Base-by-base conservation (phyloP, 192 early-diverging fungal genomes). In the Entomortierella parvispora region DNA sequence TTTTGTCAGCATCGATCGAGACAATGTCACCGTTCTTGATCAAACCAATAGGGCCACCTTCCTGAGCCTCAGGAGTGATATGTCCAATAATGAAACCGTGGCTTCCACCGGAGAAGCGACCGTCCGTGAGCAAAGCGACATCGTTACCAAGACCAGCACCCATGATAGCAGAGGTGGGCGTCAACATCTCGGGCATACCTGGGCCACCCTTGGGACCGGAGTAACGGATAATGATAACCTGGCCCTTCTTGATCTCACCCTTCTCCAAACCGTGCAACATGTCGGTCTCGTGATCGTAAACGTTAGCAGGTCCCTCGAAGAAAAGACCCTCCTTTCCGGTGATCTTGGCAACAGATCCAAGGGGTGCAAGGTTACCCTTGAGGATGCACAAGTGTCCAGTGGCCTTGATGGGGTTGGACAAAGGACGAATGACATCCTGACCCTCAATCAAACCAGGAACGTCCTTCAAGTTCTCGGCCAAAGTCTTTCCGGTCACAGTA, bases 101-200 rank as follows among this genome's bases (percentile, higher is more conserved):
- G 80, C 89, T 92, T 25, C 96, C 98, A 54, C 98, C 98, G 43
- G 96, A 98, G 90, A 99, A 99, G 52, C 97, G 93, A 49, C 98
- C 98, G 68, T 99, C 98, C 14, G 98, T 99, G 47, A 99, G 85
- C 51, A 99, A 84, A 2, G 96, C 96, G 42, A 99, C 97, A 83
- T 98, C 92, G 60, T 98, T 89, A 69, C 98, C 98, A 62, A 99
- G 89, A 15, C 98, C 98, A 5, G 98, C 96, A 44, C 98, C 98
- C 98, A 99, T 99, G 79, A 99, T 96, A 22, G 96, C 96, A 81
- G 90, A 91, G 37, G 95, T 95, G 18, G 98, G 98, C 12, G 95
- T 98, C 79, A 99, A 86, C 98, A 99, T 99, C 81, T 99, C 98
- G 28, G 95, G 95, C 98, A 99, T 99, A 55, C 98, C 98, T 9